phyloP scores from a whole-genome alignment of 106 monocot genomes.

The Chionographis japonica region DNA sequence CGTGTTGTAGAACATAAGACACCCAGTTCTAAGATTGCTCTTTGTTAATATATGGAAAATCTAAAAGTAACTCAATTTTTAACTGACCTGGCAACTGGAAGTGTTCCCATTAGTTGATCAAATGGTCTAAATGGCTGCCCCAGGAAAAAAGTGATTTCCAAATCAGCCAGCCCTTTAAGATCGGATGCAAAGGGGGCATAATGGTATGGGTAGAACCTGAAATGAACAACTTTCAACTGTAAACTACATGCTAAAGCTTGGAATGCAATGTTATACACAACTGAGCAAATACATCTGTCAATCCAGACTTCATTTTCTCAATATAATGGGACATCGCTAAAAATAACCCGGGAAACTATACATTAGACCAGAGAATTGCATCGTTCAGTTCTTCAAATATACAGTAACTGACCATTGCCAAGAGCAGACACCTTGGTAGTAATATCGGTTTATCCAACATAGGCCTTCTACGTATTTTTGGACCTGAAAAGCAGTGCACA shows the following conservation, averaged over 20 bases:
- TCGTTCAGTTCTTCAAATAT: conserved; percentile 3
- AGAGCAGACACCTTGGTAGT: conserved; percentile 97
- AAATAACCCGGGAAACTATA: background rate
- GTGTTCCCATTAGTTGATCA: conserved; percentile 96
- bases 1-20: background rate
- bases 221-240: too few species aligned
- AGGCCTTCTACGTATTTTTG: conserved; percentile 91
- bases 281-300: too few species aligned
- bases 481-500: conserved; percentile 39
- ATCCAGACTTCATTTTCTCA: too few species aligned
- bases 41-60: background rate
- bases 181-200: conserved; percentile 99
- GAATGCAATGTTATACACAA: too few species aligned
- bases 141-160: conserved; percentile 86
- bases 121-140: conserved; percentile 97
- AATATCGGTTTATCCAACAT: conserved; percentile 97
- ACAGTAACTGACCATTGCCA: conserved; percentile 75
- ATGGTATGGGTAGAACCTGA: conserved; percentile 99
- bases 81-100: conserved; percentile 86
- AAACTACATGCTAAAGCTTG: too few species aligned
- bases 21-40: background rate
- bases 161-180: conserved; percentile 72
- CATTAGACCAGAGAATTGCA: background rate
- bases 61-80: background rate
- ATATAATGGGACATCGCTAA: too few species aligned